Evolutionary conservation across 2,329 filamentous ascomycete genomes (phyloP), one percentile per base, ranked within the genome.

Genomic region (Talaromyces sp.): DNA sequence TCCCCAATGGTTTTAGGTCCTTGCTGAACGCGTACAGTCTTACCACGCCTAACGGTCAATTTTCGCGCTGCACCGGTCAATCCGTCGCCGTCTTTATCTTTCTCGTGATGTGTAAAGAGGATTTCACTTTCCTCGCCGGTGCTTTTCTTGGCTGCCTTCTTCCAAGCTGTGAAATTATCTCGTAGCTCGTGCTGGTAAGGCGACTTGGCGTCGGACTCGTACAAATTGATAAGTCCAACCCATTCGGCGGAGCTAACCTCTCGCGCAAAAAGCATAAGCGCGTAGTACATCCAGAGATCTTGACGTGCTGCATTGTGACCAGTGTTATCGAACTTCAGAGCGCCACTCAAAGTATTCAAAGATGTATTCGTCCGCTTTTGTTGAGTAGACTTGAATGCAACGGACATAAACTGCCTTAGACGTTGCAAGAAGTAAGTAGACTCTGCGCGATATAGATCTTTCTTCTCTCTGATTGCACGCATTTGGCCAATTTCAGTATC

Each of bases 401-500:
- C 83, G 21, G 88, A 86, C 84, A 98, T 89, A 73, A 93, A 93
- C 59, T 91, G 88, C 66, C 90, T 87, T 14, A 97, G 81, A 54
- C 93, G 86, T 65, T 88, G 86, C 70, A 96, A 84, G 73, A 98
- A 97, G 60, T 85, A 78, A 23, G 83, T 80, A 67, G 88, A 92
- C 73, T 96, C 91, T 14, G 86, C 82, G 62, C 88, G 82, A 71
- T 97, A 99, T 72, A 91, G 88, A 66, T 96, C 90, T 75, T 92
- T 95, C 83, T 96, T 97, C 75, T 98, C 92, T 69, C 92, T 91
- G 28, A 99, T 86, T 44, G 96, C 93, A 61, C 91, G 88, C 93
- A 99, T 98, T 68, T 91, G 89, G 37, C 91, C 83, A 57, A 88
- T 78, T 65, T 87, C 91, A 66, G 89, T 92, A 70, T 92, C 90